Evolutionary conservation across 495 filamentous ascomycete species (phyloP).

Genomic region (Aspergillus cavernicola): DNA sequence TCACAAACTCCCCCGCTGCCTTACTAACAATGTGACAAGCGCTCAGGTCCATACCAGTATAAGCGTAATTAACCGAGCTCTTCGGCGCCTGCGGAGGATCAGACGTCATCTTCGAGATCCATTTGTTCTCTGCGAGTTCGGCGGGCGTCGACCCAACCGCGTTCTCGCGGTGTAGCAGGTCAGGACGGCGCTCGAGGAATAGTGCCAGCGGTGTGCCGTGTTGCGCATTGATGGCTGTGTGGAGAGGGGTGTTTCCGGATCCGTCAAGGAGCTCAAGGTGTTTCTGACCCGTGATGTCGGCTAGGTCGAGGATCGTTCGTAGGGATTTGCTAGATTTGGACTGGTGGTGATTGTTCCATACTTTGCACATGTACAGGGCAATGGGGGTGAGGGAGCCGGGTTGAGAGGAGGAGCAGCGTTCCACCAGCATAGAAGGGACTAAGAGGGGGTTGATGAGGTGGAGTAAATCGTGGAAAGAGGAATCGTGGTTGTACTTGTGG

Average conservation of each 20-base stretch:
- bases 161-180: conserved; percentile 63
- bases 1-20: conserved; percentile 21
- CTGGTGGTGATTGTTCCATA: not conserved
- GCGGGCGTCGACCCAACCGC: conserved; percentile 64
- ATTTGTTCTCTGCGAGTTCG: conserved; percentile 58
- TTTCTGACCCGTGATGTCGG: conserved; percentile 39
- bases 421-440: conserved; percentile 38
- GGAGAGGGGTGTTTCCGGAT: conserved; percentile 62
- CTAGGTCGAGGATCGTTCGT: conserved; percentile 39
- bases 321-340: not conserved
- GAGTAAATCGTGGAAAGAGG: conserved; percentile 41
- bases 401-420: conserved; percentile 37
- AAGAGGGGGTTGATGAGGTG: conserved; percentile 50
- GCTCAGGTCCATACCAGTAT: not conserved
- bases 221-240: conserved; percentile 46
- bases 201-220: conserved; percentile 34
- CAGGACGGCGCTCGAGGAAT: conserved; percentile 53
- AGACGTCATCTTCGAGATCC: conserved; percentile 32
- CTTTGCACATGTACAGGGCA: conserved; percentile 28
- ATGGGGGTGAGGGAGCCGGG: conserved; percentile 50
- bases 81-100: conserved; percentile 6
- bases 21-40: conserved; percentile 5
- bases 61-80: not conserved
- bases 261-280: conserved; percentile 62
- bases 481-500: conserved; percentile 3